These are phyloP conservation scores for Penicillium nordicum DNA, from an alignment of 2,329 filamentous ascomycete species.

Conservation along the genomic window DNA sequence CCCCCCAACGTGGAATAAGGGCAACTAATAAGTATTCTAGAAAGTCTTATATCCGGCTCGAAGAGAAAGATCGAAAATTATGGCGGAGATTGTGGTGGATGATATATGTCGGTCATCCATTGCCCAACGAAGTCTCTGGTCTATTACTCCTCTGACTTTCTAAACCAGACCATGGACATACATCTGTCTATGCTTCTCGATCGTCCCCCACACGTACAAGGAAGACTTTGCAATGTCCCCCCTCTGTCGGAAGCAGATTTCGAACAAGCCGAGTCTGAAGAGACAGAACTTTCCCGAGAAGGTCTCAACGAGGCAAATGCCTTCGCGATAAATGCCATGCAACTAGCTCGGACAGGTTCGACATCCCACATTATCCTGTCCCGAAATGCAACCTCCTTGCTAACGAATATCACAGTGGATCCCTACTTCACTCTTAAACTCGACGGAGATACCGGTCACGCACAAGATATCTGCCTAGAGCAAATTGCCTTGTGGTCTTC, in stretches of 20 bases:
- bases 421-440: slow-evolving; percentile 9
- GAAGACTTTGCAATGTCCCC: slow-evolving; percentile 21
- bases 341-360: slow-evolving; percentile 16
- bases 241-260: slow-evolving; percentile 19
- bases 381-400: not conserved
- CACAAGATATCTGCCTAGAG: slow-evolving; percentile 14
- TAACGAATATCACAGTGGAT: slow-evolving; percentile 5
- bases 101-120: slow-evolving; percentile 13
- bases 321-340: slow-evolving; percentile 11
- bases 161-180: slow-evolving; percentile 13
- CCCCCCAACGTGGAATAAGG: not conserved
- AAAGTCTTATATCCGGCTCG: slow-evolving; percentile 13
- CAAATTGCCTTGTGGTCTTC: slow-evolving; percentile 11
- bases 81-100: slow-evolving; percentile 25
- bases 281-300: not conserved
- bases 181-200: slow-evolving; percentile 22
- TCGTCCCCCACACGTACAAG: slow-evolving; percentile 23
- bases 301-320: not conserved
- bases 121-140: not conserved
- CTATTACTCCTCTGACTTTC: not conserved
- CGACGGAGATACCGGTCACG: slow-evolving; percentile 2
- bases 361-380: not conserved
- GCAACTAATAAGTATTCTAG: slow-evolving; percentile 6
- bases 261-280: not conserved
- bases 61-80: slow-evolving; percentile 11